Evolutionary conservation across 495 filamentous ascomycete genomes (phyloP).

Genomic region (Penicillium psychrofluorescens): DNA sequence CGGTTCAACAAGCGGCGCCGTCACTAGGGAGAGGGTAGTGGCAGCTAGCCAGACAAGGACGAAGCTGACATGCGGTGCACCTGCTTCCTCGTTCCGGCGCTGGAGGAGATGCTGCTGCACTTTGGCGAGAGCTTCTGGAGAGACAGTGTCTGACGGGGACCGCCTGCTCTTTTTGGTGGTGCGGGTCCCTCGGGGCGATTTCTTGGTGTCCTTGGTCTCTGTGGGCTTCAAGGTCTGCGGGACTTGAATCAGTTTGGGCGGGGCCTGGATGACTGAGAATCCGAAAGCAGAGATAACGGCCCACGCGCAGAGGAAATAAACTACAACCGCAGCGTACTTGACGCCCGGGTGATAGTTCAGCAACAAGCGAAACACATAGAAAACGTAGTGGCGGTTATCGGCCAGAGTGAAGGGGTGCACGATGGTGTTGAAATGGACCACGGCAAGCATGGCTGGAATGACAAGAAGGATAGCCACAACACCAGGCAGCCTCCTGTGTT

Average conservation of each 20-base stretch:
- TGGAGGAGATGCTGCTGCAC: conserved; percentile 27
- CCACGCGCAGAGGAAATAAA: conserved; percentile 59
- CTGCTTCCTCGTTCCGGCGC: conserved; percentile 25
- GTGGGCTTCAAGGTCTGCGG: conserved; percentile 5
- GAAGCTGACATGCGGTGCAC: conserved; percentile 42
- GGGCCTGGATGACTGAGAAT: conserved; percentile 17
- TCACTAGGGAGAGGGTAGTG: conserved; percentile 68
- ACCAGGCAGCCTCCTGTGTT: conserved; percentile 30
- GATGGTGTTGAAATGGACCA: conserved; percentile 79
- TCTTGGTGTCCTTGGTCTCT: conserved; percentile 17
- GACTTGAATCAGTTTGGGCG: conserved; percentile 20
- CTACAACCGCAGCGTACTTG: conserved; percentile 59
- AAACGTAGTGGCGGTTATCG: conserved; percentile 94
- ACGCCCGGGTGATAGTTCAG: conserved; percentile 54
- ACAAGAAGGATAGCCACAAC: conserved; percentile 26
- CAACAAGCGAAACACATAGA: conserved; percentile 88
- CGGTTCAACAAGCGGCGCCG: conserved; percentile 88
- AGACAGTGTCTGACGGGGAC: conserved; percentile 14
- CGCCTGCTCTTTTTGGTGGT: conserved; percentile 14
- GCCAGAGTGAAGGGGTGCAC: conserved; percentile 94
- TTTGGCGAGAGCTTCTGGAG: conserved; percentile 24
- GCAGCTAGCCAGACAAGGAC: conserved; percentile 64
- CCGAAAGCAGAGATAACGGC: conserved; percentile 50
- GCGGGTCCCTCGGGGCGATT: conserved; percentile 16
- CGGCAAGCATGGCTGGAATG: conserved; percentile 41